phyloP scores from a whole-genome alignment of 139 green algal species.

The Chlamydomonas schloesseri region DNA sequence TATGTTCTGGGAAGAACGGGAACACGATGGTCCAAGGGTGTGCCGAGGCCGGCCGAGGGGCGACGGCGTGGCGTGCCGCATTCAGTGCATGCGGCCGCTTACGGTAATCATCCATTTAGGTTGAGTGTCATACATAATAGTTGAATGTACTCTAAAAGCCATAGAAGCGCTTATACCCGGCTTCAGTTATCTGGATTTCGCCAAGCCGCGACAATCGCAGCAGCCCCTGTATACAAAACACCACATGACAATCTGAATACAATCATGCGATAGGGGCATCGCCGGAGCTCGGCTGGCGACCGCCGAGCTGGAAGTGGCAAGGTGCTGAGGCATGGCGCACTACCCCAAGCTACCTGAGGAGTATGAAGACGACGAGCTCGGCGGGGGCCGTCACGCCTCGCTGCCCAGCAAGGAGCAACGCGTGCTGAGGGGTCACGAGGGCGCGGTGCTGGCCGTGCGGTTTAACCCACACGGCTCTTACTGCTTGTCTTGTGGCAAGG shows the following conservation, averaged over 20 bases:
- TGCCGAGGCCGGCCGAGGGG: too few relatives aligned
- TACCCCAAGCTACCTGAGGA: constrained; percentile 54
- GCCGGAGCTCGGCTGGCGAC: background rate
- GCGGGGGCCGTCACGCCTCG: background rate
- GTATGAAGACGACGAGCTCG: constrained; percentile 36
- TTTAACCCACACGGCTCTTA: constrained; percentile 91
- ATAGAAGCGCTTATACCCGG: too few relatives aligned
- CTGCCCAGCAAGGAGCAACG: constrained; percentile 51
- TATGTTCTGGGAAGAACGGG: too few relatives aligned
- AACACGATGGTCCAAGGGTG: too few relatives aligned
- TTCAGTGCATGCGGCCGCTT: too few relatives aligned
- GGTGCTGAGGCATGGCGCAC: background rate
- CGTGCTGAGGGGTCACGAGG: constrained; percentile 82
- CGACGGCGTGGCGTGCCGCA: too few relatives aligned
- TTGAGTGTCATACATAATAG: too few relatives aligned
- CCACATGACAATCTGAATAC: background rate
- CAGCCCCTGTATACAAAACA: background rate
- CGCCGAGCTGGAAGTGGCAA: background rate
- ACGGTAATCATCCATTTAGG: too few relatives aligned
- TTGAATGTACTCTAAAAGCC: too few relatives aligned
- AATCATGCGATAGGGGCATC: background rate
- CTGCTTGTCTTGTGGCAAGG: constrained; percentile 89
- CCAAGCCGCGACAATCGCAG: too few relatives aligned
- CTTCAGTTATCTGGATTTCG: too few relatives aligned
- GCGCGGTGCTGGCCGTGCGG: constrained; percentile 85